Evolutionary conservation across 306 rosid genomes (phyloP).

Genomic region (Fragaria ananassa): DNA sequence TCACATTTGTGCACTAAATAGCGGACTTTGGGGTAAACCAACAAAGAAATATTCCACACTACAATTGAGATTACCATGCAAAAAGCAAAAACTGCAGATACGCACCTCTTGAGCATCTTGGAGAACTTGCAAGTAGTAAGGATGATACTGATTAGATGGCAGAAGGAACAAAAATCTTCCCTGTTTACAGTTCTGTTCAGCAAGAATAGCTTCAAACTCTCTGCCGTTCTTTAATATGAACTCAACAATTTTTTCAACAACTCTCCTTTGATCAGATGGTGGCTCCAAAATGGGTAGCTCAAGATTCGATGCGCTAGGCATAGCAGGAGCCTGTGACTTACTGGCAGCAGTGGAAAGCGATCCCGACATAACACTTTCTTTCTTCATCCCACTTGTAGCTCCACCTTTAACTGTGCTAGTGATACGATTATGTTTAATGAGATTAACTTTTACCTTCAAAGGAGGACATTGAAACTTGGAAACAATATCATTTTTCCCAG

Average conservation of each 20-base stretch:
- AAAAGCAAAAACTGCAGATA: constrained; percentile 25
- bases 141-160: constrained; percentile 65
- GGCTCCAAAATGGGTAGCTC: constrained; percentile 72
- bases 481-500: constrained; percentile 39
- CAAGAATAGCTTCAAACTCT: constrained; percentile 68
- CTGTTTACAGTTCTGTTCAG: constrained; percentile 69
- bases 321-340: constrained; percentile 35
- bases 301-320: constrained; percentile 37
- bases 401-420: constrained; percentile 44
- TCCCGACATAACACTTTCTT: constrained; percentile 33
- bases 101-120: constrained; percentile 58
- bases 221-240: constrained; percentile 71
- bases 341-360: constrained; percentile 25
- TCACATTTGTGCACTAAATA: background rate
- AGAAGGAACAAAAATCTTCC: constrained; percentile 85
- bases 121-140: constrained; percentile 65
- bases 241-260: constrained; percentile 78
- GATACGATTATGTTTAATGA: constrained; percentile 56
- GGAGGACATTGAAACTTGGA: constrained; percentile 34
- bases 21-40: background rate
- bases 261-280: constrained; percentile 63
- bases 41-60: background rate
- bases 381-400: constrained; percentile 33
- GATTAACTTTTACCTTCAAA: constrained; percentile 55
- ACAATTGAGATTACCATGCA: background rate